phyloP scores from a whole-genome alignment of 805 yeast genomes.

The Starmerella sp. region DNA sequence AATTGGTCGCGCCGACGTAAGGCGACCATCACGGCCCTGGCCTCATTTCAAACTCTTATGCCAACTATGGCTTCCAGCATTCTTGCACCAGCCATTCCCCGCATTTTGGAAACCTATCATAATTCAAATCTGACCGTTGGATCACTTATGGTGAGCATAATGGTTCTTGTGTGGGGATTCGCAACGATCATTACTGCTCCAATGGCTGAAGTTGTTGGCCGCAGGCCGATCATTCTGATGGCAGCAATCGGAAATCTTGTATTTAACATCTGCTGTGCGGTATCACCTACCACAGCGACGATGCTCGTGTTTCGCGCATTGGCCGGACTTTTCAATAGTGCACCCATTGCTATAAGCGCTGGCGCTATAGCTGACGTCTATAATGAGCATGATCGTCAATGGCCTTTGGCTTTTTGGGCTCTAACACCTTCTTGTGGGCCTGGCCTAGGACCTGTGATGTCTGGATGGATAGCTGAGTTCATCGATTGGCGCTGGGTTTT shows the following conservation, averaged over 20 bases:
- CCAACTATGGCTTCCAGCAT: slow-evolving; percentile 56
- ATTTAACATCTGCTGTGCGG: slow-evolving; percentile 45
- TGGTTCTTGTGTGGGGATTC: slow-evolving; percentile 58
- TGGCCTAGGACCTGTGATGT: slow-evolving; percentile 35
- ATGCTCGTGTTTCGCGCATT: slow-evolving; percentile 49
- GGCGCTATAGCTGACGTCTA: slow-evolving; percentile 57
- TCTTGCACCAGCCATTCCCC: slow-evolving; percentile 47
- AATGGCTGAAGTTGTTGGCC: slow-evolving; percentile 54
- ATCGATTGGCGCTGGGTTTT: slow-evolving; percentile 55
- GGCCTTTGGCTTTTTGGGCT: slow-evolving; percentile 46
- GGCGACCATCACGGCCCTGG: slow-evolving; percentile 36
- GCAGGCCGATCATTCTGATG: slow-evolving; percentile 43
- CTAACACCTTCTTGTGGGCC: slow-evolving; percentile 56
- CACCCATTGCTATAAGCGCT: slow-evolving; percentile 59
- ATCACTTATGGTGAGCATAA: slow-evolving; percentile 49
- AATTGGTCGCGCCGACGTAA: slow-evolving; percentile 44
- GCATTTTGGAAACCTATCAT: slow-evolving; percentile 37
- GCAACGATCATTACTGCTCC: slow-evolving; percentile 62
- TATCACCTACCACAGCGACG: slow-evolving; percentile 44
- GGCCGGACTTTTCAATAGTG: slow-evolving; percentile 58
- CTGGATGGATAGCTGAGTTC: slow-evolving; percentile 46
- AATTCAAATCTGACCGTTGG: slow-evolving; percentile 36
- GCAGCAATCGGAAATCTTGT: slow-evolving; percentile 38
- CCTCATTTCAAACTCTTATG: slow-evolving; percentile 44
- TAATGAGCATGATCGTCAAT: slow-evolving; percentile 39